These are phyloP conservation scores for Penicillium capsulatum DNA, from an alignment of 2,329 filamentous ascomycete species.

Conservation along the genomic window DNA sequence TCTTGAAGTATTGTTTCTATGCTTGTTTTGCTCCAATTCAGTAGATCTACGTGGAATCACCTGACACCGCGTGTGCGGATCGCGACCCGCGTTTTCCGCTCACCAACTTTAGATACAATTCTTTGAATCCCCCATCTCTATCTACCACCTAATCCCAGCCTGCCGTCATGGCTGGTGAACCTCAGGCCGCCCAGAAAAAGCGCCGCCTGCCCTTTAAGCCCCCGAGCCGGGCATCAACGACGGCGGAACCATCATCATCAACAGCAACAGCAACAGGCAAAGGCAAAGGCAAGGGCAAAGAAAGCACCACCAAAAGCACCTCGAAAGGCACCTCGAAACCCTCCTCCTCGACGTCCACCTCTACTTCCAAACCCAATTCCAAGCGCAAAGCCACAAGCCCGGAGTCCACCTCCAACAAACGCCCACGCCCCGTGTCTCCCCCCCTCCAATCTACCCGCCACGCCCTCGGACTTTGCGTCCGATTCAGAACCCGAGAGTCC, in stretches of 20 bases:
- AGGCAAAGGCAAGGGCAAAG: slow-evolving; percentile 19
- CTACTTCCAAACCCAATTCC: slow-evolving; percentile 8
- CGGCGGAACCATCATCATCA: slow-evolving; percentile 23
- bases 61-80: slow-evolving; percentile 20
- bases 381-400: slow-evolving; percentile 5
- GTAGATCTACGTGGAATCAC: slow-evolving; percentile 12
- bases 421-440: slow-evolving; percentile 14
- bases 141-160: neutral
- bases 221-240: slow-evolving; percentile 33
- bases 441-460: slow-evolving; percentile 6
- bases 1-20: too few relatives aligned
- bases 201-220: slow-evolving; percentile 44
- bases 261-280: slow-evolving; percentile 22
- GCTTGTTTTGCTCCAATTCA: neutral
- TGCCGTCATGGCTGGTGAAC: slow-evolving; percentile 28
- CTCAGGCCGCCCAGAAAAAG: slow-evolving; percentile 33
- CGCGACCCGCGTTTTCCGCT: slow-evolving; percentile 13
- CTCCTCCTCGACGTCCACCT: slow-evolving; percentile 10
- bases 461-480: slow-evolving; percentile 18
- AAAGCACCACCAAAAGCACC: slow-evolving; percentile 10
- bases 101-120: neutral
- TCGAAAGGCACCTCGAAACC: slow-evolving; percentile 6
- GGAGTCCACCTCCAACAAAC: slow-evolving; percentile 13
- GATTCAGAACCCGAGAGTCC: slow-evolving; percentile 18
- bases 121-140: neutral